Conservation (phyloP, 495 filamentous ascomycete genomes). For the Oleoguttula mirabilis region DNA sequence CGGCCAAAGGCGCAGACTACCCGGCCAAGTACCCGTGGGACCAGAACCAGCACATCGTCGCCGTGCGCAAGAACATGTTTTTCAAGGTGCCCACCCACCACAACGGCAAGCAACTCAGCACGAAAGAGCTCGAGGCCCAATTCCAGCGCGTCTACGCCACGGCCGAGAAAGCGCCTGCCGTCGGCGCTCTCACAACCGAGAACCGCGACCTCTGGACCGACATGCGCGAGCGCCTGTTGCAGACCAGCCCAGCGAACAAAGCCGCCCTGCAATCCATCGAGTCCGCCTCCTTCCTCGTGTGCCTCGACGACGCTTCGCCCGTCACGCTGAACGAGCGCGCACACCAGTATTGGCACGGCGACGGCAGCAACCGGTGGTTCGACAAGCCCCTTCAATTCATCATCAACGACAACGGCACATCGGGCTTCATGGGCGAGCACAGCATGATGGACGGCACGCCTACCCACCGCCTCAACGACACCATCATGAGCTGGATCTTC, state of each 20-base stretch:
- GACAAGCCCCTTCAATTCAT: slow-evolving; percentile 99
- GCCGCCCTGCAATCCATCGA: slow-evolving; percentile 69
- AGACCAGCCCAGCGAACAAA: slow-evolving; percentile 63
- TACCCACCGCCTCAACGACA: slow-evolving; percentile 92
- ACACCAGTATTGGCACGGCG: slow-evolving; percentile 95
- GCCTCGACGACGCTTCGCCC: slow-evolving; percentile 84
- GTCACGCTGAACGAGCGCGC: slow-evolving; percentile 93
- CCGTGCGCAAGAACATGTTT: slow-evolving; percentile 90
- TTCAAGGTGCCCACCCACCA: slow-evolving; percentile 73
- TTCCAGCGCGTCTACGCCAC: slow-evolving; percentile 76
- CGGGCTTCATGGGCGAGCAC: slow-evolving; percentile 97
- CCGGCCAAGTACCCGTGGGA: slow-evolving; percentile 65
- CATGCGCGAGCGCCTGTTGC: slow-evolving; percentile 60
- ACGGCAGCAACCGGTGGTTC: slow-evolving; percentile 91
- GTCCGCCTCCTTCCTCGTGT: slow-evolving; percentile 82
- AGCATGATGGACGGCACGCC: slow-evolving; percentile 99
- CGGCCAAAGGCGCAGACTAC: slow-evolving; percentile 69
- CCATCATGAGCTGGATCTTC: slow-evolving; percentile 78
- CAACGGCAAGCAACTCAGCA: slow-evolving; percentile 70
- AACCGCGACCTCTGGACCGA: slow-evolving; percentile 91
- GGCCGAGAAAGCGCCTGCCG: slow-evolving; percentile 53
- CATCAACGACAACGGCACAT: slow-evolving; percentile 93
- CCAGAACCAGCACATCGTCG: slow-evolving; percentile 74
- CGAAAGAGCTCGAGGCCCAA: slow-evolving; percentile 74
- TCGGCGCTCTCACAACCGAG: slow-evolving; percentile 79